Conservation (phyloP, 805 yeast genomes). For the Metschnikowia baotianmanensis region DNA sequence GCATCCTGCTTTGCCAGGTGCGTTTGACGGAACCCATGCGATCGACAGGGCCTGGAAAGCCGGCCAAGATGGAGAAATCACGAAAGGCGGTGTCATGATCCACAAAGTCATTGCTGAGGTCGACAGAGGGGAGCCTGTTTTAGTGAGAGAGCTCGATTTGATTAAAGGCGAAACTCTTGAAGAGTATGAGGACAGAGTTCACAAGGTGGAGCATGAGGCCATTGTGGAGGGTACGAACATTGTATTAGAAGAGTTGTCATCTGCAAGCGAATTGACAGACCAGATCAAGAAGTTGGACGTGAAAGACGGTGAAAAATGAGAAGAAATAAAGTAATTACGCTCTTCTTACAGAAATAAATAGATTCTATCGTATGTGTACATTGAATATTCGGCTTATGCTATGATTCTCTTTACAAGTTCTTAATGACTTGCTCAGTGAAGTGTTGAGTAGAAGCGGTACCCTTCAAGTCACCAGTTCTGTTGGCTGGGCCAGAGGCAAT, state of each 20-base stretch:
- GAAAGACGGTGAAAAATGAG: not conserved
- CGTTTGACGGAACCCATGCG: conserved; percentile 96
- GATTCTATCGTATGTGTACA: conserved; percentile 8
- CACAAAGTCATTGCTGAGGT: conserved; percentile 96
- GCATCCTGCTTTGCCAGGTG: conserved; percentile 97
- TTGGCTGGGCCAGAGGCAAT: conserved; percentile 94
- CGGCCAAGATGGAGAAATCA: conserved; percentile 77
- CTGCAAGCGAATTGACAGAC: not conserved
- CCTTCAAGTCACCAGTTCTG: conserved; percentile 96
- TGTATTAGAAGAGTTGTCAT: conserved; percentile 44
- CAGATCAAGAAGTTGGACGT: not conserved
- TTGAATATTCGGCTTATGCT: conserved; percentile 14
- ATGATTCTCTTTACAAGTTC: conserved; percentile 48
- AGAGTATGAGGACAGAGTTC: conserved; percentile 79
- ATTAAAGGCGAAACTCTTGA: conserved; percentile 73
- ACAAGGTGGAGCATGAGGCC: conserved; percentile 80
- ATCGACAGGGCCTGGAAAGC: conserved; percentile 96
- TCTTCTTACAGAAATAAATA: not conserved
- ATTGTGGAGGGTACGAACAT: conserved; percentile 86
- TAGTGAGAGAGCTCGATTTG: conserved; percentile 76
- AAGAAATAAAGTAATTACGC: not conserved
- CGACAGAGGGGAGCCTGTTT: conserved; percentile 86
- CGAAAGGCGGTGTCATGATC: conserved; percentile 90
- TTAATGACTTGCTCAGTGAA: conserved; percentile 90
- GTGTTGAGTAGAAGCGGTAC: conserved; percentile 82